These are phyloP conservation scores for Wallacemonas rigidus DNA, from an alignment of 208 protist species.

Conservation along the genomic window DNA sequence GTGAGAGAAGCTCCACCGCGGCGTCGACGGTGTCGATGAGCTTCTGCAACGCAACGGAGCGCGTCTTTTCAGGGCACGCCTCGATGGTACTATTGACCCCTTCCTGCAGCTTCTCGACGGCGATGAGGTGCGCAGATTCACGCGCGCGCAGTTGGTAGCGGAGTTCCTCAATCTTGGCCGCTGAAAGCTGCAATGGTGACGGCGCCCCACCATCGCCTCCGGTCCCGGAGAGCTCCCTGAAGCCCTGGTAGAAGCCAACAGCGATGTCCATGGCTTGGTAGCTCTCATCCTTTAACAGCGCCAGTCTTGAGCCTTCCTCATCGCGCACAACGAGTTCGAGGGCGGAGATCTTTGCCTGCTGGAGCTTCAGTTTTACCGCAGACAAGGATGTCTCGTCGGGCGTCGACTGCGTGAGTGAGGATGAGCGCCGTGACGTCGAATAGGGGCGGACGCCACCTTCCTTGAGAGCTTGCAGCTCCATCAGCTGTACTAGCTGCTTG, in stretches of 20 bases:
- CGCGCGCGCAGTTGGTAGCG: conserved; percentile 17
- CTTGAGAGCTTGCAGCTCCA: conserved; percentile 5
- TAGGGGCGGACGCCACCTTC: background rate
- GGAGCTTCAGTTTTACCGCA: background rate
- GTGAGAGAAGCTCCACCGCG: conserved; percentile 15
- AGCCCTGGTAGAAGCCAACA: background rate
- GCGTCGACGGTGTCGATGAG: conserved; percentile 10
- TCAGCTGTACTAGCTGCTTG: conserved; percentile 3
- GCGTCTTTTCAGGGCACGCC: background rate
- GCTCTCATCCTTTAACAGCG: background rate
- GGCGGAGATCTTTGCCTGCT: background rate
- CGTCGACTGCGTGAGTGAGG: background rate
- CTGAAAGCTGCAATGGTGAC: background rate
- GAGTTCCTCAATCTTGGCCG: conserved; percentile 11
- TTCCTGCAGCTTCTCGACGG: conserved; percentile 8
- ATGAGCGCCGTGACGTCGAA: background rate
- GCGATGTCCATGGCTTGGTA: background rate
- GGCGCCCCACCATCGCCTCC: too few relatives aligned
- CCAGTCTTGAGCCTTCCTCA: background rate
- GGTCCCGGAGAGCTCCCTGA: background rate
- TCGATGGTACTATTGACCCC: conserved; percentile 12
- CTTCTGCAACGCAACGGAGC: background rate
- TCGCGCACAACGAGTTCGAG: conserved; percentile 10
- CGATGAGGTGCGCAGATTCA: conserved; percentile 2
- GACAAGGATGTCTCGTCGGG: background rate